Evolutionary conservation across 768 basidiomycete genomes (phyloP).

Genomic region (Trametes cubensis): DNA sequence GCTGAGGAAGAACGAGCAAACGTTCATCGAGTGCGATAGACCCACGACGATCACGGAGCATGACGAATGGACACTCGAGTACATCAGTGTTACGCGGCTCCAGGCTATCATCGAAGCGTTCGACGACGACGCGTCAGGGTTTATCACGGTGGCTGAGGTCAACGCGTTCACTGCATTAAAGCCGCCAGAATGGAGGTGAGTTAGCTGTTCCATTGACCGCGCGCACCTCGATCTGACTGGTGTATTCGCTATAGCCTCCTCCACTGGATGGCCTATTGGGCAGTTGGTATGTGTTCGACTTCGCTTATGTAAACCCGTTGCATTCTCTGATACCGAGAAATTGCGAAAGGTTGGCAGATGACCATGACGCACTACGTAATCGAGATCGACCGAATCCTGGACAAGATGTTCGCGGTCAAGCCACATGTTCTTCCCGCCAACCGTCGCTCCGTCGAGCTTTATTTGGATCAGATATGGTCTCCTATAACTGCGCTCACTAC

Average conservation of each 20-base stretch:
- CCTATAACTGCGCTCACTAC: conserved; percentile 17
- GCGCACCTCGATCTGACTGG: background rate
- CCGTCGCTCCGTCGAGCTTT: conserved; percentile 29
- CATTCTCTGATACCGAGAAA: background rate
- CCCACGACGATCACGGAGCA: conserved; percentile 16
- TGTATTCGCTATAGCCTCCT: conserved; percentile 26
- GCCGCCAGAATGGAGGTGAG: conserved; percentile 37
- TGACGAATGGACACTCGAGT: conserved; percentile 39
- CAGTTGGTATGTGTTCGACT: conserved; percentile 29
- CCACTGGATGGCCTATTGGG: conserved; percentile 40
- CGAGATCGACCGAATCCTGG: conserved; percentile 20
- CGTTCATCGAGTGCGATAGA: conserved; percentile 8
- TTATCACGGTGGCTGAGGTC: conserved; percentile 38
- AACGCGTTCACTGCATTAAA: conserved; percentile 35
- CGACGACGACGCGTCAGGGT: conserved; percentile 43
- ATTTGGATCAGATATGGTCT: conserved; percentile 26
- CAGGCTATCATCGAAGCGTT: conserved; percentile 41
- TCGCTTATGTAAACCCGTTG: too few relatives aligned
- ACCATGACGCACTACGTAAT: conserved; percentile 17
- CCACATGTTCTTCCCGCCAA: conserved; percentile 24
- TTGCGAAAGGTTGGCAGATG: conserved; percentile 29
- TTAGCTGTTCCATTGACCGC: background rate
- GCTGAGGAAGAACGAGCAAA: conserved; percentile 14
- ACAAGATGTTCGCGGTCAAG: conserved; percentile 22
- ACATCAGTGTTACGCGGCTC: conserved; percentile 37